Base-by-base conservation (phyloP, 2,329 filamentous ascomycete genomes). In the Nigrograna mackinnonii region DNA sequence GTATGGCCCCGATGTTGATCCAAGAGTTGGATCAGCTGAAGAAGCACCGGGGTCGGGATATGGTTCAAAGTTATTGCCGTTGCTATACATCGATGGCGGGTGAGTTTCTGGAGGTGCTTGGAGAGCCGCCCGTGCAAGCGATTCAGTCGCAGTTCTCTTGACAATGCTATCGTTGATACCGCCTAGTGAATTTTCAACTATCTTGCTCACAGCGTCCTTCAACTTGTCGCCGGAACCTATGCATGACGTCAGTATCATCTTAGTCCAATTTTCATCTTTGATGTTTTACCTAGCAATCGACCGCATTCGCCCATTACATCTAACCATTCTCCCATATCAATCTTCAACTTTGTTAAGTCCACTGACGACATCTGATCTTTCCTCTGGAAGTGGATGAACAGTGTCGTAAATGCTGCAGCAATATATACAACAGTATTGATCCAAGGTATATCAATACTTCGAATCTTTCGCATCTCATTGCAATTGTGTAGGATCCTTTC, bases 391-490 rank as follows among this genome's bases (percentile, higher is more conserved):
- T 84, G 79, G 2, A 82, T 80, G 35, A 87, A 88, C 0, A 92
- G 70, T 12, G 80, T 84, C 0, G 86, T 87, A 54, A 90, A 88
- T 43, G 89, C 84, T 19, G 86, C 86, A 32, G 85, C 82, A 11
- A 88, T 77, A 57, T 88, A 89, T 5, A 88, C 79, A 0, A 87
- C 84, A 36, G 83, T 77, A 35, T 86, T 85, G 55, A 88, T 87
- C 86, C 87, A 91, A 1, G 87, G 89, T 1, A 86, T 88, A 58
- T 92, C 88, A 4, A 91, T 70, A 33, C 82, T 83, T 57, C 86
- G 87, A 43, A 84, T 73, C 52, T 76, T 77, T 44, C 81, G 79
- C 35, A 91, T 68, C 39, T 81, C 73, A 17, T 76, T 73, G 5
- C 84, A 80, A 19, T 79, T 76, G 17, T 75, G 72, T 3, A 91